A percentile compares a stretch with the other conserved stretches of the same genome.
These are phyloP conservation scores for Pythium diclinum DNA, from an alignment of 352 stramenopile genomes.

Conservation along the genomic window DNA sequence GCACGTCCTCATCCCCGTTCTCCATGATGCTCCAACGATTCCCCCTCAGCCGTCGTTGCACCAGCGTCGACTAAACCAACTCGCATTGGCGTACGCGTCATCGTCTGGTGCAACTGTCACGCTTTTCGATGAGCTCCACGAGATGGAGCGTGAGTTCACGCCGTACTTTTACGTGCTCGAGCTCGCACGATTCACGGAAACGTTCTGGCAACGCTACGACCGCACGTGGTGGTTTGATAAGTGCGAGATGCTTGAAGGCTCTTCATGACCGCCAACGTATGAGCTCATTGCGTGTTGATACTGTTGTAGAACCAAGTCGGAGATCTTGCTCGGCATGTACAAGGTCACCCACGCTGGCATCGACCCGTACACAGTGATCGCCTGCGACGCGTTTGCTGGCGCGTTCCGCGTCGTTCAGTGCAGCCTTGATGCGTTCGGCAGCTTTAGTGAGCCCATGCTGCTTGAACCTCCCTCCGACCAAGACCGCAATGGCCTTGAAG, in stretches of 20 bases:
- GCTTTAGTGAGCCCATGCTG: constrained; percentile 51
- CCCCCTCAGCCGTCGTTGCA: constrained; percentile 20
- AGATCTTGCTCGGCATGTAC: constrained; percentile 63
- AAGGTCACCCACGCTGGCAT: constrained; percentile 47
- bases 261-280: background rate
- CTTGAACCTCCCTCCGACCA: constrained; percentile 33
- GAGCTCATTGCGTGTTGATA: background rate
- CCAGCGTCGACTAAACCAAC: constrained; percentile 24
- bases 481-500: background rate
- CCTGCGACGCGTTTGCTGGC: constrained; percentile 50
- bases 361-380: constrained; percentile 37
- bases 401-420: constrained; percentile 56
- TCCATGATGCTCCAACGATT: constrained; percentile 18
- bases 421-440: constrained; percentile 46
- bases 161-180: constrained; percentile 69
- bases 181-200: constrained; percentile 55
- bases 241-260: constrained; percentile 23
- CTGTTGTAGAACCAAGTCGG: constrained; percentile 43
- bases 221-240: constrained; percentile 82
- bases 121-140: constrained; percentile 34
- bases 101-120: background rate
- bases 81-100: constrained; percentile 27
- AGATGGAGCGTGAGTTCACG: constrained; percentile 34
- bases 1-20: constrained; percentile 28
- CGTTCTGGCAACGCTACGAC: constrained; percentile 76